Evolutionary conservation across 1,139 yeast species (phyloP).

Genomic region (Hemisphaericaspora lyxosophila): DNA sequence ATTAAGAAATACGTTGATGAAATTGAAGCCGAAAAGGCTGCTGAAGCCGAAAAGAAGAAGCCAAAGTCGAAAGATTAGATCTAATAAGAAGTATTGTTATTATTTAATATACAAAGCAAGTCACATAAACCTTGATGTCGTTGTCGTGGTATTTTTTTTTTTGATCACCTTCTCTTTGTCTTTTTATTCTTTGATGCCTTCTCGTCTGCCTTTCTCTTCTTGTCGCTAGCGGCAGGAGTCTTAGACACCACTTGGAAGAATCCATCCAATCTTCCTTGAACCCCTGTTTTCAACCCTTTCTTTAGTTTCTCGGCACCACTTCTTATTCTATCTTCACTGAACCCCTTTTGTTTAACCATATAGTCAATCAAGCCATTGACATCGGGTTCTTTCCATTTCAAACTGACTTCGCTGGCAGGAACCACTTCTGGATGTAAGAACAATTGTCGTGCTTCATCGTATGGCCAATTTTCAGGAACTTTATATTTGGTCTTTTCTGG

Average conservation of each 20-base stretch:
- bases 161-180: constrained; percentile 12
- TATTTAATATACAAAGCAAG: background rate
- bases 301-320: constrained; percentile 83
- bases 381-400: constrained; percentile 81
- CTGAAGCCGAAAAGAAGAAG: constrained; percentile 86
- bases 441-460: constrained; percentile 78
- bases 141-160: no score
- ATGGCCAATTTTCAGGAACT: constrained; percentile 96
- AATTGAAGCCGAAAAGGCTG: constrained; percentile 88
- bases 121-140: no score
- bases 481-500: constrained; percentile 69
- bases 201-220: constrained; percentile 26
- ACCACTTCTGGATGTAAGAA: constrained; percentile 80
- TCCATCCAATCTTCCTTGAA: constrained; percentile 91
- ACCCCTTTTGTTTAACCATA: constrained; percentile 77
- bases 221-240: constrained; percentile 17
- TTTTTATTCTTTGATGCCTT: constrained; percentile 20
- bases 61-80: constrained; percentile 36
- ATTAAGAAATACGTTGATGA: constrained; percentile 75
- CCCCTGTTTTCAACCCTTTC: constrained; percentile 80
- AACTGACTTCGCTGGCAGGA: constrained; percentile 55
- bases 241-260: constrained; percentile 76
- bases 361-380: constrained; percentile 71
- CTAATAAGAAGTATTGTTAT: background rate
- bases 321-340: constrained; percentile 86